These are phyloP conservation scores for Colletotrichum liaoningense DNA, from an alignment of 2,329 filamentous ascomycete genomes.

Conservation along the genomic window DNA sequence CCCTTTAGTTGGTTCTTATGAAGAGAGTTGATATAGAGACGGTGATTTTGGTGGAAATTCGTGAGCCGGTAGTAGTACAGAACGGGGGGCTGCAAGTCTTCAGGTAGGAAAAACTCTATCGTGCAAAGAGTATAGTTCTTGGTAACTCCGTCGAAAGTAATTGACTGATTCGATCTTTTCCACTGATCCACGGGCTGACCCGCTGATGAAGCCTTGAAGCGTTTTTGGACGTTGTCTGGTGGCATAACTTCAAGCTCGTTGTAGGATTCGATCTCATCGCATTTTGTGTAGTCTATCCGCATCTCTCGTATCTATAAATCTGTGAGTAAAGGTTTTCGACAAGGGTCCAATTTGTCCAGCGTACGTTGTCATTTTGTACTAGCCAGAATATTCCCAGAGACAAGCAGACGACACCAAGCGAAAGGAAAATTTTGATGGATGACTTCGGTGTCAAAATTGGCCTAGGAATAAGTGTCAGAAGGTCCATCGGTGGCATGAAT, in stretches of 20 bases:
- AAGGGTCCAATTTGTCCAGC: no score
- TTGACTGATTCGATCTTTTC: slow-evolving; percentile 1
- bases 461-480: neutral
- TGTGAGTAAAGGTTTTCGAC: no score
- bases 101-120: slow-evolving; percentile 9
- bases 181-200: slow-evolving; percentile 8
- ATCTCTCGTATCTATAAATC: neutral
- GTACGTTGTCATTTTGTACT: neutral
- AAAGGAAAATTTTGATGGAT: slow-evolving; percentile 3
- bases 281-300: slow-evolving; percentile 3
- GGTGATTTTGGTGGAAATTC: slow-evolving; percentile 8
- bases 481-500: neutral
- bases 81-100: slow-evolving; percentile 3
- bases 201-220: slow-evolving; percentile 8
- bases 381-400: slow-evolving; percentile 3
- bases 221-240: slow-evolving; percentile 5
- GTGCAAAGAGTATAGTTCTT: slow-evolving; percentile 12
- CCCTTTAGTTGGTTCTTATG: slow-evolving; percentile 1
- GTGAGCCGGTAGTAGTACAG: slow-evolving; percentile 9
- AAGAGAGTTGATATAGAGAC: slow-evolving; percentile 8
- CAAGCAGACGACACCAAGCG: neutral
- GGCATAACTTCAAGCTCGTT: slow-evolving; percentile 20
- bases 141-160: neutral
- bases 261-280: slow-evolving; percentile 16
- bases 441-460: slow-evolving; percentile 1